Evolutionary conservation across 2,329 filamentous ascomycete genomes (phyloP), one percentile per base, ranked within the genome.

Genomic region (Aspergillus piperis): DNA sequence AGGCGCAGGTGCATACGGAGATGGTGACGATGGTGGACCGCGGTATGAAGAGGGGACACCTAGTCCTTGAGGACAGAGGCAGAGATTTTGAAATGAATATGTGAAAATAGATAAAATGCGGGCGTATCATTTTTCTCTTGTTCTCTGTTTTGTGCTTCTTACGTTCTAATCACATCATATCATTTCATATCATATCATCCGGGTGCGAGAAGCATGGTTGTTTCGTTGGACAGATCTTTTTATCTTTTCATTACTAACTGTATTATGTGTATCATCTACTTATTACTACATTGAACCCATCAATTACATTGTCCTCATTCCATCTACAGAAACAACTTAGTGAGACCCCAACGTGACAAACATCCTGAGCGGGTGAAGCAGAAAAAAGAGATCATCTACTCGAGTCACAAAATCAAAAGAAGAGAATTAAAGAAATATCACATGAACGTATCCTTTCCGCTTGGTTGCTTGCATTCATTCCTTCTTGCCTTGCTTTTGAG

Each of bases 31-130:
- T 60, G 74, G 71, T 8, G 76, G 75, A n/a, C 77, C 77, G 2
- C 72, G 75, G 30, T 80, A 79, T 65, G 77, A 78, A 58, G 77
- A 80, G 30, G 75, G 74, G 21, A 78, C 77, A 15, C 76, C 77
- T 5, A 79, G 77, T 67, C 77, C 77, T 32, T 64, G 44, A 42
- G 39, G 39, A 42, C 39, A 23, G 7, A 32, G 44, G 36, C 47
- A 39, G 17, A 42, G 32, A 47, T 44, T 36, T 11, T 17, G 21
- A 42, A 52, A 51, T 23, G 32, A 38, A 53, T 49, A 10, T 36
- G 32, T 47, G 30, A 56, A 30, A 23, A 23, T 38, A 30, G 41
- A 57, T 23, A 41, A 57, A 41, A 39, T 38, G n/a, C 44, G 39
- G 42, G 44, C 47, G 44, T 39, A 48, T 21, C 25, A 27, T 10